Percentiles rank a stretch among this genome's conserved stretches.
These are phyloP conservation scores for Gnaphalium uliginosum DNA, from an alignment of 129 eudicot genomes.

Conservation along the genomic window DNA sequence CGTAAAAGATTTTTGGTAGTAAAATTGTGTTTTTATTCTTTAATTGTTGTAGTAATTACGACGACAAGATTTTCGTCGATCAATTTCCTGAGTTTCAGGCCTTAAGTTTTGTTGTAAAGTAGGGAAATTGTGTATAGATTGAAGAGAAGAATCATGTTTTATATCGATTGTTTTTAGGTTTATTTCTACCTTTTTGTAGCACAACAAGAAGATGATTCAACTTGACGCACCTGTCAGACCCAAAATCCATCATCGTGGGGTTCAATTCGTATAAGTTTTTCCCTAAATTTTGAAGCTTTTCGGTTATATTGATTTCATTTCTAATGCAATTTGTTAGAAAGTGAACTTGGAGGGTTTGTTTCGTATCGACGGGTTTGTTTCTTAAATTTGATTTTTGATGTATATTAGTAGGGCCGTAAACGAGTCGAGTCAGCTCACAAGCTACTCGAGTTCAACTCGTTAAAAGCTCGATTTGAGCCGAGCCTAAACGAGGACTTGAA, in stretches of 20 bases:
- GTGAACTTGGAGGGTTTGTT: too few species aligned
- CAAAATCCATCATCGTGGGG: neutral
- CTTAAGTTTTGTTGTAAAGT: constrained; percentile 38
- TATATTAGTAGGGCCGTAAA: too few species aligned
- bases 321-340: neutral
- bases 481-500: too few species aligned
- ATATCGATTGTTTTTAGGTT: too few species aligned
- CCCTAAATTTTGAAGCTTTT: neutral
- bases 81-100: constrained; percentile 15
- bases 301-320: neutral
- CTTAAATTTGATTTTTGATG: too few species aligned
- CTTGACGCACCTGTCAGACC: neutral
- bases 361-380: too few species aligned
- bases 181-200: neutral
- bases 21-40: constrained; percentile 12
- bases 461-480: too few species aligned
- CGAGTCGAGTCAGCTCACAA: too few species aligned
- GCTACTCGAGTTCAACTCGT: too few species aligned
- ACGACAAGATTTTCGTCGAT: constrained; percentile 12
- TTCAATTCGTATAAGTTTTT: too few species aligned
- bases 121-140: constrained; percentile 29
- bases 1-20: constrained; percentile 30
- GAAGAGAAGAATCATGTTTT: constrained; percentile 18
- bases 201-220: neutral
- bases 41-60: constrained; percentile 5